These are phyloP conservation scores for Fusarium albosuccineum DNA, from an alignment of 2,329 filamentous ascomycete genomes.

Conservation along the genomic window DNA sequence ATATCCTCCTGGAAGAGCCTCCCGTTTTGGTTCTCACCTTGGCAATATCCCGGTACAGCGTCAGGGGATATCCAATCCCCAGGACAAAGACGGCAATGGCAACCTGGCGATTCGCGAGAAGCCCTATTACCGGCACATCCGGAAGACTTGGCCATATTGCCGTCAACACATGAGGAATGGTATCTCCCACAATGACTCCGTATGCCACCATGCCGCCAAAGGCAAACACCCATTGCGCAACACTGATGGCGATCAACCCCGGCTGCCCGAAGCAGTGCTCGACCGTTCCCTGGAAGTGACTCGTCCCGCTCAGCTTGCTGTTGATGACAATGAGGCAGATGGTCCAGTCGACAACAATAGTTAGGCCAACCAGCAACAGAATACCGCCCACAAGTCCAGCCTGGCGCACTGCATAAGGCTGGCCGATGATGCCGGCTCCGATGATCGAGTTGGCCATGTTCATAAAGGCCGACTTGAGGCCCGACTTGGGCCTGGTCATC, in stretches of 20 bases:
- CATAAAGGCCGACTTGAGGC: slow-evolving; percentile 92
- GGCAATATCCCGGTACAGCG: slow-evolving; percentile 94
- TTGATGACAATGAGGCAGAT: slow-evolving; percentile 98
- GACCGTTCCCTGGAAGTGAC: slow-evolving; percentile 95
- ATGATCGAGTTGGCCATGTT: slow-evolving; percentile 99
- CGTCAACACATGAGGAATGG: slow-evolving; percentile 88
- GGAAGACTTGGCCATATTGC: slow-evolving; percentile 84
- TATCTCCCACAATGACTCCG: slow-evolving; percentile 96
- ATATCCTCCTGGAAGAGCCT: background rate
- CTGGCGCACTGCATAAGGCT: slow-evolving; percentile 96
- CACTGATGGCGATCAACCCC: slow-evolving; percentile 86
- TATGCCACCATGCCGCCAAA: slow-evolving; percentile 99
- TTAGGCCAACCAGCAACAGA: slow-evolving; percentile 81
- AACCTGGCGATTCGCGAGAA: slow-evolving; percentile 83
- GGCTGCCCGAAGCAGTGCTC: slow-evolving; percentile 93
- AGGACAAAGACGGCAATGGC: slow-evolving; percentile 91
- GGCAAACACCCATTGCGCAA: slow-evolving; percentile 98
- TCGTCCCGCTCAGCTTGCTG: slow-evolving; percentile 93
- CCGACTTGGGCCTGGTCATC: slow-evolving; percentile 80
- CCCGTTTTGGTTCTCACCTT: slow-evolving; percentile 71
- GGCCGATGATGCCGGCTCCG: slow-evolving; percentile 79
- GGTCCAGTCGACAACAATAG: slow-evolving; percentile 94
- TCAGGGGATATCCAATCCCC: slow-evolving; percentile 89
- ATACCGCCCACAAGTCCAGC: slow-evolving; percentile 88
- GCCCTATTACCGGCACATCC: slow-evolving; percentile 80